phyloP scores from a whole-genome alignment of 306 rosid genomes.

The Gastrolobium villosum region DNA sequence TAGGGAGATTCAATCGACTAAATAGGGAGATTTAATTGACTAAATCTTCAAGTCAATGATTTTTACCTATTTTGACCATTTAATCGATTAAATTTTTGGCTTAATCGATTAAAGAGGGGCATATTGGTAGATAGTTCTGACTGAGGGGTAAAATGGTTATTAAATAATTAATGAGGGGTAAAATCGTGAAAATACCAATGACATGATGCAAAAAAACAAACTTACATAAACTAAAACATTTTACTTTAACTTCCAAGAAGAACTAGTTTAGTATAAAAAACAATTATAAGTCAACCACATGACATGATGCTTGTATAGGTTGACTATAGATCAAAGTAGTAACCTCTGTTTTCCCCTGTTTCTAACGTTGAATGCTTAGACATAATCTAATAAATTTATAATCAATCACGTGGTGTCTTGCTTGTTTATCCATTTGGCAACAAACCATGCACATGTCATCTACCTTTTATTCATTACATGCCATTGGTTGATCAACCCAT shows the following conservation, averaged over 20 bases:
- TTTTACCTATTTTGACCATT: no score
- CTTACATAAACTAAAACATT: neutral
- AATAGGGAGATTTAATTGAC: no score
- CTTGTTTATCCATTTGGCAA: slow-evolving; percentile 19
- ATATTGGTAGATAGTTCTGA: no score
- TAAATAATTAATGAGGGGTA: no score
- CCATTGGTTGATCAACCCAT: slow-evolving; percentile 13
- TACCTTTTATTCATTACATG: neutral
- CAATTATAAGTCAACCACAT: slow-evolving; percentile 38
- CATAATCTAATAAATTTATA: slow-evolving; percentile 20
- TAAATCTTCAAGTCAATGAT: no score
- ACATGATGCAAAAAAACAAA: neutral
- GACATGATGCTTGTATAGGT: slow-evolving; percentile 23
- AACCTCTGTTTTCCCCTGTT: slow-evolving; percentile 45
- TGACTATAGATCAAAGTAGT: slow-evolving; percentile 20
- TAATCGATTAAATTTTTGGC: no score
- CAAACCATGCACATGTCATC: slow-evolving; percentile 23
- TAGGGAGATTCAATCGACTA: no score
- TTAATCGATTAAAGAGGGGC: no score
- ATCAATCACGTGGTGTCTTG: slow-evolving; percentile 45
- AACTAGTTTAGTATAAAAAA: neutral
- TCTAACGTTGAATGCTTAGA: slow-evolving; percentile 17
- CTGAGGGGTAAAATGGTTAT: no score
- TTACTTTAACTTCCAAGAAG: neutral
- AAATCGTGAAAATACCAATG: no score